Base-by-base conservation (phyloP, 352 stramenopile genomes). In the Phytophthora hibernalis region DNA sequence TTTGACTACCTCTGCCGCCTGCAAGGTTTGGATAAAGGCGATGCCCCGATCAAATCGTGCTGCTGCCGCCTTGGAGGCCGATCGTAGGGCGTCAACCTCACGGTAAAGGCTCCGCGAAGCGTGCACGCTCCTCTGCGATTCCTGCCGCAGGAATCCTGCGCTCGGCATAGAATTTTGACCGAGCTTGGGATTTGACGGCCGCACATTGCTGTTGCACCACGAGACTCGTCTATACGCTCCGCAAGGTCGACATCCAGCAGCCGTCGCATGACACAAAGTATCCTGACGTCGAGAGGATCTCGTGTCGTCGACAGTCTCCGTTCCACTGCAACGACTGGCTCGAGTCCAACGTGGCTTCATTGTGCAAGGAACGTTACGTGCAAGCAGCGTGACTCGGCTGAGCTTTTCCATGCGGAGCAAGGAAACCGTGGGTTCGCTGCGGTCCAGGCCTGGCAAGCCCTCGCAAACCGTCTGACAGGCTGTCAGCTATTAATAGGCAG, bases 161-260 rank as follows among this genome's bases (percentile, higher is more conserved):
- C 13, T 21, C 7, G 28, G 13, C 57, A 47, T 22, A 53, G 40
- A 67, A 64, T 61, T 67, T 48, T 47, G 7, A 28, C 8, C 31
- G 28, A 67, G 59, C 59, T 61, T 67, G 59, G 42, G 59, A 61
- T 61, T 67, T 67, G 59, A 54, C 43, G 43, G 56, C 22, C 21
- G 7, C 57, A 21, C 38, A 20, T 30, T 62, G 42, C 5, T 62
- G 42, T 54, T 43, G 54, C 10, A 44, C 40, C 11, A 26, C 20
- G 20, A 48, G 40, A 26, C 35, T 13, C 35, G 35, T 42, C 35
- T 42, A 28, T 22, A 4, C 13, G n/a, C n/a, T n/a, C n/a, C n/a
- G 51, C 24, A 28, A 44, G 20, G 31, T 47, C 42, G 22, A 62
- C 45, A 65, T 65, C 45, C 28, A 56, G 31, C 45, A 65, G 35